Conservation (phyloP, 768 basidiomycete genomes). For the Mycena latifolia region DNA sequence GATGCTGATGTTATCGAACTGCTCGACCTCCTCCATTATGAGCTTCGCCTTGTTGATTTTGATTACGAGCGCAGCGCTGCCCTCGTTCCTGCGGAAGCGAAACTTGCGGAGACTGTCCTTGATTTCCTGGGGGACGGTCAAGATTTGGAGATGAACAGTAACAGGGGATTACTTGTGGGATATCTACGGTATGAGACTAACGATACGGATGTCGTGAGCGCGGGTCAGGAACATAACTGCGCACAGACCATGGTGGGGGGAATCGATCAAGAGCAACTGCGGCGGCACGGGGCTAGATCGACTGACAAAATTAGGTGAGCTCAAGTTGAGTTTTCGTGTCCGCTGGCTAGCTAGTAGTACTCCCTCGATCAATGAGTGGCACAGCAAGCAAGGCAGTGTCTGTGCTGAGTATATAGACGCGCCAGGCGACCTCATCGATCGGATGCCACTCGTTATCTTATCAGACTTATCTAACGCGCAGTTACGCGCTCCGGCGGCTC, state of each 20-base stretch:
- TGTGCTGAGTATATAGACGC: too few relatives aligned
- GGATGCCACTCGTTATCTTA: too few relatives aligned
- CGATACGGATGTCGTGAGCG: slow-evolving; percentile 10
- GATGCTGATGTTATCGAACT: slow-evolving; percentile 80
- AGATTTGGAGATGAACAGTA: background rate
- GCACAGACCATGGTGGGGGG: slow-evolving; percentile 48
- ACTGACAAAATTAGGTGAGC: too few relatives aligned
- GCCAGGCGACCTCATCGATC: too few relatives aligned
- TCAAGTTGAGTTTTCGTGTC: too few relatives aligned
- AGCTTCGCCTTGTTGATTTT: slow-evolving; percentile 91
- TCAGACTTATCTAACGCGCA: too few relatives aligned
- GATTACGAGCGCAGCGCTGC: slow-evolving; percentile 84
- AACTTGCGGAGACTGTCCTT: slow-evolving; percentile 89
- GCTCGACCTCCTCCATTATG: slow-evolving; percentile 86
- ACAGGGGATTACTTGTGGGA: slow-evolving; percentile 56
- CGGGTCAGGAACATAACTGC: slow-evolving; percentile 21
- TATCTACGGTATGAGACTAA: slow-evolving; percentile 86
- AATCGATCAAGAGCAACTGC: background rate
- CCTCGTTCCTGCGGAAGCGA: slow-evolving; percentile 75
- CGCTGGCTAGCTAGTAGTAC: too few relatives aligned
- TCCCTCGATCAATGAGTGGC: too few relatives aligned
- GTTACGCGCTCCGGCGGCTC: too few relatives aligned
- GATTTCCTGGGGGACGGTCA: slow-evolving; percentile 57
- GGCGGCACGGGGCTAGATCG: too few relatives aligned
- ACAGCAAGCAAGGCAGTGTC: too few relatives aligned